Conservation (phyloP, 495 filamentous ascomycete genomes). For the Penicillium canescens region DNA sequence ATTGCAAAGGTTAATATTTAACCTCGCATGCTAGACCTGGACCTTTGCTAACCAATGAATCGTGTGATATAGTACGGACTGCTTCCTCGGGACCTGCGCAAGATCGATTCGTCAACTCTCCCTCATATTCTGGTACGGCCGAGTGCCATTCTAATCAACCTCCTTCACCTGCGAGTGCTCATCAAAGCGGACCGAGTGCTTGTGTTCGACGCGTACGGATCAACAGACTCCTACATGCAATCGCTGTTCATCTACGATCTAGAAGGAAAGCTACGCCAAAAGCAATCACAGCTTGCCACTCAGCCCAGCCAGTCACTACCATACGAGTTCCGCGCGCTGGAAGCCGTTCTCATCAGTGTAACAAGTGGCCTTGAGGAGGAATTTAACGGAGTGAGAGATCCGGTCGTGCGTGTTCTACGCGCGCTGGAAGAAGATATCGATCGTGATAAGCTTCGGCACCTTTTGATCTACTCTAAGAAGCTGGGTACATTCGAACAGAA, state of each 20-base stretch:
- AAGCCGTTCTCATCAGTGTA: constrained; percentile 60
- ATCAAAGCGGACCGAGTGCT: constrained; percentile 94
- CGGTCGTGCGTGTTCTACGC: constrained; percentile 82
- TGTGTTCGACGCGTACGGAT: constrained; percentile 92
- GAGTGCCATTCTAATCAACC: constrained; percentile 90
- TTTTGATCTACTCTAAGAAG: constrained; percentile 92
- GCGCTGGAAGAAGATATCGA: constrained; percentile 98
- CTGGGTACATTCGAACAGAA: constrained; percentile 97
- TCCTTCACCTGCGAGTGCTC: constrained; percentile 88
- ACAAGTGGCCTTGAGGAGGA: constrained; percentile 88
- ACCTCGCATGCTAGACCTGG: background rate
- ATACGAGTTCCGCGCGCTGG: constrained; percentile 63
- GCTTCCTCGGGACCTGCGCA: constrained; percentile 91
- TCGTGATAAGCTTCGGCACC: constrained; percentile 83
- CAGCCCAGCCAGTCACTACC: constrained; percentile 54
- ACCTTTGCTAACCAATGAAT: background rate
- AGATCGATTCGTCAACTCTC: constrained; percentile 97
- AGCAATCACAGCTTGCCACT: constrained; percentile 38
- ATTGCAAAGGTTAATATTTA: constrained; percentile 78
- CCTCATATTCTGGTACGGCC: constrained; percentile 95
- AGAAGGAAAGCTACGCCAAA: constrained; percentile 63
- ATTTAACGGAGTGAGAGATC: constrained; percentile 88
- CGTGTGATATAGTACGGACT: constrained; percentile 73
- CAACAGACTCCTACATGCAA: constrained; percentile 91
- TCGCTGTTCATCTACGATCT: constrained; percentile 95